Conservation (phyloP, 2,329 filamentous ascomycete genomes). For the Raffaelea arxii region DNA sequence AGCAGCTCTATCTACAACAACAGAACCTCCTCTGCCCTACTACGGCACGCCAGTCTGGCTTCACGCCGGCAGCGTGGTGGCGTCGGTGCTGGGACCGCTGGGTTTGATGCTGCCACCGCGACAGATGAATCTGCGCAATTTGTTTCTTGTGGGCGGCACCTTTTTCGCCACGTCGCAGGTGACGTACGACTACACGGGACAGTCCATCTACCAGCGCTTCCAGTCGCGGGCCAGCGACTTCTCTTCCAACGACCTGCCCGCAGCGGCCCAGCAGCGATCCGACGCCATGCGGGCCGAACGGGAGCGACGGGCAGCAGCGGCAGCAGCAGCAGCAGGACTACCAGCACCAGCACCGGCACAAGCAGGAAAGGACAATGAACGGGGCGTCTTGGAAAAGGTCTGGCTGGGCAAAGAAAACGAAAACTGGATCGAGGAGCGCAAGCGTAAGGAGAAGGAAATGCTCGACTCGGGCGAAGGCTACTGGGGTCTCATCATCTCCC, state of each 20-base stretch:
- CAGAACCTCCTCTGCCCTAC: slow-evolving; percentile 4
- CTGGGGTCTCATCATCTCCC: slow-evolving; percentile 45
- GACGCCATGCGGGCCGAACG: slow-evolving; percentile 36
- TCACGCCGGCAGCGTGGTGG: slow-evolving; percentile 38
- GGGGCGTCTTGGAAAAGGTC: slow-evolving; percentile 30
- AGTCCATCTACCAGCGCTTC: slow-evolving; percentile 39
- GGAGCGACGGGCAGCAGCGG: slow-evolving; percentile 18
- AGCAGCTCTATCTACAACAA: neutral
- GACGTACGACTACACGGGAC: slow-evolving; percentile 45
- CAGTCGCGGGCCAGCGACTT: slow-evolving; percentile 26
- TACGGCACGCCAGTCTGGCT: slow-evolving; percentile 23
- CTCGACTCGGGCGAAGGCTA: slow-evolving; percentile 46
- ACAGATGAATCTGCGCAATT: slow-evolving; percentile 36
- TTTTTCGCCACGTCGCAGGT: slow-evolving; percentile 47
- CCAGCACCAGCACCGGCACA: neutral
- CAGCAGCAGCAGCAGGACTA: neutral
- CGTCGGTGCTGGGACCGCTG: slow-evolving; percentile 36
- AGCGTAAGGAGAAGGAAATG: slow-evolving; percentile 27
- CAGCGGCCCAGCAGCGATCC: slow-evolving; percentile 39
- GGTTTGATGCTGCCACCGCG: slow-evolving; percentile 43
- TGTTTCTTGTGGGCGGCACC: slow-evolving; percentile 38
- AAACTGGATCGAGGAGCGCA: slow-evolving; percentile 43
- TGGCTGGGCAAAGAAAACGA: slow-evolving; percentile 47
- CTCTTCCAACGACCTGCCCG: slow-evolving; percentile 33
- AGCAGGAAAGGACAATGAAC: slow-evolving; percentile 4